These are phyloP conservation scores for Albugo laibachii DNA, from an alignment of 352 stramenopile genomes.

Conservation along the genomic window DNA sequence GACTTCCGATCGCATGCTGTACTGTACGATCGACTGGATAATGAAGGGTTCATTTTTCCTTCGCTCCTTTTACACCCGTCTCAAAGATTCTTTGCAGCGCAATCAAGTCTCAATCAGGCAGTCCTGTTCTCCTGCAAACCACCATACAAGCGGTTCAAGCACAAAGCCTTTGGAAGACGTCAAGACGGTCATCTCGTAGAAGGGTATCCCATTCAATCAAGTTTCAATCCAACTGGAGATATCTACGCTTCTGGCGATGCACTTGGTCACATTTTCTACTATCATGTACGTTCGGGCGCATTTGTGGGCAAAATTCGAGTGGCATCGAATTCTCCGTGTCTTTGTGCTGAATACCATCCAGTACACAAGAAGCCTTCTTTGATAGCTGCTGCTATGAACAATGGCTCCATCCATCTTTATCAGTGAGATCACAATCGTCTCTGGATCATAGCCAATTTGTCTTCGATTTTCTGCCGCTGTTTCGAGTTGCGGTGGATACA, in stretches of 20 bases:
- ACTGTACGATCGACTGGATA: conserved; percentile 25
- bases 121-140: conserved; percentile 17
- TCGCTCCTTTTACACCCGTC: conserved; percentile 23
- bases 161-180: conserved; percentile 8
- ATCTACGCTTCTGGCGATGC: conserved; percentile 27
- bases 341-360: conserved; percentile 18
- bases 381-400: conserved; percentile 11
- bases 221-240: conserved; percentile 21
- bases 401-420: too few species aligned
- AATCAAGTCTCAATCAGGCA: conserved; percentile 21
- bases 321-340: conserved; percentile 6
- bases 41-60: conserved; percentile 21
- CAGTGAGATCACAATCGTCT: conserved; percentile 1
- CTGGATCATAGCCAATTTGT: conserved; percentile 36
- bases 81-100: conserved; percentile 18
- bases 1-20: conserved; percentile 21
- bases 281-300: conserved; percentile 12
- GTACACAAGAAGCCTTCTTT: neutral
- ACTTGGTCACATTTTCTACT: conserved; percentile 22
- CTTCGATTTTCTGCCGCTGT: conserved; percentile 22
- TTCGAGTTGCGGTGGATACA: conserved; percentile 35
- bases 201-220: conserved; percentile 26
- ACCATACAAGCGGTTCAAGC: conserved; percentile 27
- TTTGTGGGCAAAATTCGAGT: conserved; percentile 10
- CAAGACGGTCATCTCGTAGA: conserved; percentile 17